Percentiles rank a stretch among this genome's conserved stretches.
Conservation (phyloP, 1,139 yeast species). For the Kodamaea plutei region DNA sequence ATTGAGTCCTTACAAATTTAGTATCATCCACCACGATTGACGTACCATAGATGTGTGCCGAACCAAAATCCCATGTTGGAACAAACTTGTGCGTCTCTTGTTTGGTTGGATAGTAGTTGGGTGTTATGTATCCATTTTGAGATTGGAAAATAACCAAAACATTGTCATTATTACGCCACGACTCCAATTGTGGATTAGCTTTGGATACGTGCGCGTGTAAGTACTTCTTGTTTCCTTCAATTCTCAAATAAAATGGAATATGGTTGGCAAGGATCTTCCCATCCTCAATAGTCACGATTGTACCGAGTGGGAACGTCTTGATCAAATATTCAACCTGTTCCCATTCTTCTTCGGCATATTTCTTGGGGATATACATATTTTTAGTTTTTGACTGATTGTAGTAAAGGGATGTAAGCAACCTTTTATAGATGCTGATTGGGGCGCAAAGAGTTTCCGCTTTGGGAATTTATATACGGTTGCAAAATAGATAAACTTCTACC, state of each 20-base stretch:
- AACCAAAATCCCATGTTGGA: conserved; percentile 71
- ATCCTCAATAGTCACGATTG: conserved; percentile 41
- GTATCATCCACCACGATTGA: conserved; percentile 45
- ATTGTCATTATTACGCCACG: conserved; percentile 35
- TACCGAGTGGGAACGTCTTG: conserved; percentile 48
- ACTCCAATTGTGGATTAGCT: conserved; percentile 49
- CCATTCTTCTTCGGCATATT: conserved; percentile 30
- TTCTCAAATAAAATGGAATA: conserved; percentile 49
- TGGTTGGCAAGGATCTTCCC: conserved; percentile 52
- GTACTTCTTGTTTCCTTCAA: conserved; percentile 33
- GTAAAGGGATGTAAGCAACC: too few species aligned
- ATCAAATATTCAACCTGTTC: conserved; percentile 41
- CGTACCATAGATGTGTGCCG: conserved; percentile 57
- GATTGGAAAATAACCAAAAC: conserved; percentile 56
- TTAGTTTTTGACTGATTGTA: too few species aligned
- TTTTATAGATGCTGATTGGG: too few species aligned
- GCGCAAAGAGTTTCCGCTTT: too few species aligned
- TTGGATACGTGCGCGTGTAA: conserved; percentile 58
- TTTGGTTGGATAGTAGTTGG: conserved; percentile 58
- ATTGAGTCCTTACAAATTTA: conserved; percentile 45
- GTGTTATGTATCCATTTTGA: conserved; percentile 53
- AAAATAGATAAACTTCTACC: too few species aligned
- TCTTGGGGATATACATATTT: conserved; percentile 14
- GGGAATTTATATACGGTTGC: too few species aligned
- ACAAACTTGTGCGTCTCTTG: conserved; percentile 58